Evolutionary conservation across 805 yeast species (phyloP).

Genomic region (Wickerhamiella sorbophila): DNA sequence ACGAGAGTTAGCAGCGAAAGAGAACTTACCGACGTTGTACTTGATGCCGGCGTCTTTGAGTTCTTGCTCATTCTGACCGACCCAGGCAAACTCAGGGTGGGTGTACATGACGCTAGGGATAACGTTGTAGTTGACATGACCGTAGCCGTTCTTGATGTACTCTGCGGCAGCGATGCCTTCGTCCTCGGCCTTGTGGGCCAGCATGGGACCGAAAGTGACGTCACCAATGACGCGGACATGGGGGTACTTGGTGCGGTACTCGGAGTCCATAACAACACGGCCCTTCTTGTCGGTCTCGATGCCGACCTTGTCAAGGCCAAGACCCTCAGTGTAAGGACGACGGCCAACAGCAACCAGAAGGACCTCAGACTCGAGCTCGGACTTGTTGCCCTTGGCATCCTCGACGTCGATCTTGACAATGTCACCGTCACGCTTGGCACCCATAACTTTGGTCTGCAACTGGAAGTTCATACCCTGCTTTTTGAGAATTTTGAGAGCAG

Average conservation of each 20-base stretch:
- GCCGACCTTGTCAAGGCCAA: conserved; percentile 80
- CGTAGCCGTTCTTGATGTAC: conserved; percentile 82
- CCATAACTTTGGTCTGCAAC: conserved; percentile 77
- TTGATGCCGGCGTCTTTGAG: conserved; percentile 82
- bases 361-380: conserved; percentile 80
- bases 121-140: conserved; percentile 95
- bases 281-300: conserved; percentile 86
- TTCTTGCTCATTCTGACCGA: conserved; percentile 90
- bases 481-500: conserved; percentile 74
- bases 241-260: conserved; percentile 80
- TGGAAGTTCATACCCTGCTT: conserved; percentile 95
- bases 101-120: conserved; percentile 99
- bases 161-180: conserved; percentile 99
- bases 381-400: conserved; percentile 73
- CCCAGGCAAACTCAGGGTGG: conserved; percentile 99
- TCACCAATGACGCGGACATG: conserved; percentile 98
- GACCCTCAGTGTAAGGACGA: conserved; percentile 88
- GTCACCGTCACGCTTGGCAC: conserved; percentile 82
- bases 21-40: conserved; percentile 94
- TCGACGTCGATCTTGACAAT: conserved; percentile 76
- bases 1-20: conserved; percentile 97
- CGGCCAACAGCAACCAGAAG: conserved; percentile 96
- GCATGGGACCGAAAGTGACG: conserved; percentile 96
- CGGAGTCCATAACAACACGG: conserved; percentile 83
- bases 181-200: conserved; percentile 99